Evolutionary conservation across 768 basidiomycete genomes (phyloP).

Genomic region (Pseudohyphozyma bogoriensis): DNA sequence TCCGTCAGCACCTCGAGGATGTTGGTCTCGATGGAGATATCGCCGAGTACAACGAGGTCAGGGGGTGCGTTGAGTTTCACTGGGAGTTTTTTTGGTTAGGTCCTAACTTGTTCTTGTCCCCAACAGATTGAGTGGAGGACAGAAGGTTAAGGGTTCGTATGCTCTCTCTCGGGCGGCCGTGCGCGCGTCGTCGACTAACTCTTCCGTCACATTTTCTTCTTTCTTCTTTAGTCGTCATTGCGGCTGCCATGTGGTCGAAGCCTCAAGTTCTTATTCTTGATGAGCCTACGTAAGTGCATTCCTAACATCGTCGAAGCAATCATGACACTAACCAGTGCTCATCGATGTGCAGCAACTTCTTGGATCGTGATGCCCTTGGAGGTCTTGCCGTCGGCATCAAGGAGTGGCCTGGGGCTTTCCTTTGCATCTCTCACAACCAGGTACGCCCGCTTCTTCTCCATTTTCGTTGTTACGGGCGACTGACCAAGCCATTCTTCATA

Average conservation of each 20-base stretch:
- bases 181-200: too few relatives aligned
- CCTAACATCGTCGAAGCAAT: not conserved
- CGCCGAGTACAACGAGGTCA: constrained; percentile 94
- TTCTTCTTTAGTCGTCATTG: constrained; percentile 51
- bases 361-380: constrained; percentile 90
- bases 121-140: constrained; percentile 66
- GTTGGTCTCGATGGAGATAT: constrained; percentile 96
- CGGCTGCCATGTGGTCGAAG: constrained; percentile 92
- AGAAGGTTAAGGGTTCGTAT: constrained; percentile 83
- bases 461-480: constrained; percentile 53
- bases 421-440: constrained; percentile 94
- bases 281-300: constrained; percentile 12
- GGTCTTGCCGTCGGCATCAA: constrained; percentile 89
- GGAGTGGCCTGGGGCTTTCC: constrained; percentile 87
- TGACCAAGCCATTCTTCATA: too few relatives aligned
- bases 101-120: not conserved
- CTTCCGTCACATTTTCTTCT: too few relatives aligned
- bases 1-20: constrained; percentile 86
- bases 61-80: constrained; percentile 43
- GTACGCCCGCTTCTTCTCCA: constrained; percentile 63
- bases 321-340: constrained; percentile 33
- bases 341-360: constrained; percentile 86
- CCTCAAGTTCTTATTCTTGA: constrained; percentile 52
- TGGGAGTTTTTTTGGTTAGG: not conserved
- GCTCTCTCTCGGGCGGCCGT: too few relatives aligned